A percentile compares a stretch with the other conserved stretches of the same genome.
Conservation (phyloP, 306 rosid species). For the Trifolium dubium region DNA sequence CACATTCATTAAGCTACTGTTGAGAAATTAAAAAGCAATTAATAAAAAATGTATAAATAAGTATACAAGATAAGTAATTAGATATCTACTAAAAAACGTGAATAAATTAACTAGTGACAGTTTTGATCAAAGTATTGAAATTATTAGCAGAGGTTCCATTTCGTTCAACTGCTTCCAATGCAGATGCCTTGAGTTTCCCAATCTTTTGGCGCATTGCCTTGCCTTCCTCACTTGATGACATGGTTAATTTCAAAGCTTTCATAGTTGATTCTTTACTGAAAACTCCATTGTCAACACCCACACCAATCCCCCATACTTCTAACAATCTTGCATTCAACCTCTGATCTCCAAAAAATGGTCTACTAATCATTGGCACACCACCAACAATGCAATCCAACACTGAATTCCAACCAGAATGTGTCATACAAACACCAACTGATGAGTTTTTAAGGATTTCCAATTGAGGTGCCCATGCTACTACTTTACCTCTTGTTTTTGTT, state of each 20-base stretch:
- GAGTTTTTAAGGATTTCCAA: slow-evolving; percentile 48
- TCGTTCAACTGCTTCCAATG: slow-evolving; percentile 41
- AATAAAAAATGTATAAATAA: background rate
- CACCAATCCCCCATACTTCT: slow-evolving; percentile 61
- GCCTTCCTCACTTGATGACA: slow-evolving; percentile 47
- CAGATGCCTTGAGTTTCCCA: slow-evolving; percentile 22
- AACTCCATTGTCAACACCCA: slow-evolving; percentile 52
- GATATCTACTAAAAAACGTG: background rate
- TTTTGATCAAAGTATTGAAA: slow-evolving; percentile 45
- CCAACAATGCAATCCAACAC: slow-evolving; percentile 62
- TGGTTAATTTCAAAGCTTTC: slow-evolving; percentile 36
- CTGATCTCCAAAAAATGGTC: slow-evolving; percentile 75
- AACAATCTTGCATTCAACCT: slow-evolving; percentile 48
- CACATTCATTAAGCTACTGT: background rate
- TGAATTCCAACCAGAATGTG: slow-evolving; percentile 80
- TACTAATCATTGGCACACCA: slow-evolving; percentile 69
- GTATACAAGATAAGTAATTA: background rate
- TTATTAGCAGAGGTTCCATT: slow-evolving; percentile 53
- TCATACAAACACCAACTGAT: slow-evolving; percentile 55
- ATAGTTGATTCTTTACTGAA: slow-evolving; percentile 43
- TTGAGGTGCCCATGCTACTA: slow-evolving; percentile 73
- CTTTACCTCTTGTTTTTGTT: slow-evolving; percentile 49
- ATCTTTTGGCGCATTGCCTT: slow-evolving; percentile 50
- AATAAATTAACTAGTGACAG: slow-evolving; percentile 25
- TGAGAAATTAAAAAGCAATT: background rate